phyloP scores from a whole-genome alignment of 106 monocot genomes.

The Platanthera guangdongensis region DNA sequence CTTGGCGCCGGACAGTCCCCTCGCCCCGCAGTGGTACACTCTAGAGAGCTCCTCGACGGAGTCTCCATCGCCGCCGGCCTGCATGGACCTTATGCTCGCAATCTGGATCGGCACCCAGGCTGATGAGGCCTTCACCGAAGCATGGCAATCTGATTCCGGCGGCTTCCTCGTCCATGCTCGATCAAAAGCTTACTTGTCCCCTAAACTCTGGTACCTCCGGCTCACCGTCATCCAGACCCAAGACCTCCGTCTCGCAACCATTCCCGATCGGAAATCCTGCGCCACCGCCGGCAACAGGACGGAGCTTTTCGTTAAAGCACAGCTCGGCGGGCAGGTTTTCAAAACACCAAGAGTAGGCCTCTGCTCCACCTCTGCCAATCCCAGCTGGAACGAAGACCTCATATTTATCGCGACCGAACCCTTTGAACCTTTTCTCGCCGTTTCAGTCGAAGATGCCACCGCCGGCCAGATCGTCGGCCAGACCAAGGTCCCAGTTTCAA shows the following conservation, averaged over 20 bases:
- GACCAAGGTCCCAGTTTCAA: constrained; percentile 49
- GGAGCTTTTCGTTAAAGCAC: constrained; percentile 65
- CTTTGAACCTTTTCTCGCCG: constrained; percentile 64
- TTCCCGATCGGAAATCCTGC: constrained; percentile 22
- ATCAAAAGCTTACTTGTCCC: constrained; percentile 88
- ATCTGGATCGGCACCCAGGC: constrained; percentile 79
- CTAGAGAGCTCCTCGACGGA: constrained; percentile 41
- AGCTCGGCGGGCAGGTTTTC: constrained; percentile 69
- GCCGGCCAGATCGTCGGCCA: constrained; percentile 38
- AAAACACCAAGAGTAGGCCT: constrained; percentile 42
- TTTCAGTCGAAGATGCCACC: constrained; percentile 59
- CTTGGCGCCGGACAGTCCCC: constrained; percentile 70
- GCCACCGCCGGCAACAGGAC: background rate
- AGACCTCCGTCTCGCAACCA: constrained; percentile 42
- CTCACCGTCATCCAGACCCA: constrained; percentile 85
- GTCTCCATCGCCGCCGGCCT: background rate
- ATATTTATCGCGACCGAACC: constrained; percentile 86
- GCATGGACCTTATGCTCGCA: constrained; percentile 72
- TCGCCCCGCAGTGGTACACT: constrained; percentile 93
- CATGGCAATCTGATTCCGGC: constrained; percentile 96
- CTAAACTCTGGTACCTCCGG: constrained; percentile 81
- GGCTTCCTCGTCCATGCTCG: constrained; percentile 57
- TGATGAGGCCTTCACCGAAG: constrained; percentile 87
- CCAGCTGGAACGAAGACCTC: constrained; percentile 81
- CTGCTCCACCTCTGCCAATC: constrained; percentile 32